phyloP scores from a whole-genome alignment of 306 rosid species.

The Vicia sativa region DNA sequence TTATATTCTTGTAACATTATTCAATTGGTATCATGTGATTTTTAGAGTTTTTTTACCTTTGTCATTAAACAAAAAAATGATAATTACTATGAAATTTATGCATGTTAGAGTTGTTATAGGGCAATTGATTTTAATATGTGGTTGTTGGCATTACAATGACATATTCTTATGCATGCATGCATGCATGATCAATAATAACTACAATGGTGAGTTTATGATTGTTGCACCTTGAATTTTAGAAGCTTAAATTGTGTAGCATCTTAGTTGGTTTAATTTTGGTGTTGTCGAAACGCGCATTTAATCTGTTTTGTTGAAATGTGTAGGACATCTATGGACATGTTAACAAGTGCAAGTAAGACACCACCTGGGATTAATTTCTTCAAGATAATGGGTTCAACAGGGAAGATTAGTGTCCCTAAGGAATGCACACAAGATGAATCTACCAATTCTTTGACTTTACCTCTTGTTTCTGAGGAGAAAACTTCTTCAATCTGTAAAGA shows the following conservation, averaged over 20 bases:
- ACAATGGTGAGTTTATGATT: too few relatives aligned
- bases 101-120: not conserved
- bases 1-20: not conserved
- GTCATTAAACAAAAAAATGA: not conserved
- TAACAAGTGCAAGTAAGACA: conserved; percentile 53
- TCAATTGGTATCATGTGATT: not conserved
- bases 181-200: not conserved
- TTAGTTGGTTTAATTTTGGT: not conserved
- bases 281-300: not conserved
- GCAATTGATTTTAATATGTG: not conserved
- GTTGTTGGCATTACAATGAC: not conserved
- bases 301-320: not conserved
- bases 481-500: conserved; percentile 30
- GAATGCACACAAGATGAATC: conserved; percentile 25
- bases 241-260: not conserved
- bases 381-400: conserved; percentile 25
- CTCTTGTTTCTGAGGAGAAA: conserved; percentile 33
- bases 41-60: too few relatives aligned
- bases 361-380: conserved; percentile 48
- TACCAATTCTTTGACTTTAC: conserved; percentile 33
- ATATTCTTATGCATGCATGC: not conserved
- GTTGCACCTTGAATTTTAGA: not conserved
- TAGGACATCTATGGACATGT: conserved; percentile 73
- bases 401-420: conserved; percentile 20
- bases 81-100: not conserved